Conservation (phyloP, 257 asterid species). For the Solanum sparsipilum region DNA sequence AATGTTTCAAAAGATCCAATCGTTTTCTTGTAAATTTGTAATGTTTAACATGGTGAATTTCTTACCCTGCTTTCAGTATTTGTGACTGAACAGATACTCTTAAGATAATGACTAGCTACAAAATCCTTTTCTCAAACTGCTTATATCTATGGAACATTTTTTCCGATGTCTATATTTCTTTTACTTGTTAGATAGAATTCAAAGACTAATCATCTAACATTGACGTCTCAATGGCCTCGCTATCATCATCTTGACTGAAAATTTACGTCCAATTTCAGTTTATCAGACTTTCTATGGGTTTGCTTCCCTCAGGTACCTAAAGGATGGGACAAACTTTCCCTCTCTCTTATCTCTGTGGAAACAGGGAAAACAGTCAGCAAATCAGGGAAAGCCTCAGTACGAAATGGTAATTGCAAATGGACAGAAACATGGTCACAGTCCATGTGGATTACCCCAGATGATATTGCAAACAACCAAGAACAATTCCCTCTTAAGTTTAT, state of each 20-base stretch:
- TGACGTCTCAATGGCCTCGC: not conserved
- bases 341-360: constrained; percentile 27
- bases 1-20: not conserved
- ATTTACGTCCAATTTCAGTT: not conserved
- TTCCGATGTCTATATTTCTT: not conserved
- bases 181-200: not conserved
- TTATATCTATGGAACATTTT: not conserved
- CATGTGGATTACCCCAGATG: constrained; percentile 25
- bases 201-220: not conserved
- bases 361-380: constrained; percentile 24
- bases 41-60: not conserved
- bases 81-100: not conserved
- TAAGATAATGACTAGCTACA: not conserved
- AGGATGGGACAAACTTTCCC: constrained; percentile 41
- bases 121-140: not conserved
- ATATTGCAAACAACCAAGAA: constrained; percentile 11
- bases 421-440: constrained; percentile 47
- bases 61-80: not conserved
- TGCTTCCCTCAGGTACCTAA: constrained; percentile 29
- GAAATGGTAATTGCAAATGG: constrained; percentile 34
- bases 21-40: not conserved
- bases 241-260: not conserved
- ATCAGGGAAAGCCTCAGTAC: constrained; percentile 21
- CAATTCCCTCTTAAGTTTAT: constrained; percentile 22
- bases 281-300: not conserved